A percentile compares a stretch with the other conserved stretches of the same genome.
Evolutionary conservation across 2,329 filamentous ascomycete genomes (phyloP).

Genomic region (Alternaria sp.): DNA sequence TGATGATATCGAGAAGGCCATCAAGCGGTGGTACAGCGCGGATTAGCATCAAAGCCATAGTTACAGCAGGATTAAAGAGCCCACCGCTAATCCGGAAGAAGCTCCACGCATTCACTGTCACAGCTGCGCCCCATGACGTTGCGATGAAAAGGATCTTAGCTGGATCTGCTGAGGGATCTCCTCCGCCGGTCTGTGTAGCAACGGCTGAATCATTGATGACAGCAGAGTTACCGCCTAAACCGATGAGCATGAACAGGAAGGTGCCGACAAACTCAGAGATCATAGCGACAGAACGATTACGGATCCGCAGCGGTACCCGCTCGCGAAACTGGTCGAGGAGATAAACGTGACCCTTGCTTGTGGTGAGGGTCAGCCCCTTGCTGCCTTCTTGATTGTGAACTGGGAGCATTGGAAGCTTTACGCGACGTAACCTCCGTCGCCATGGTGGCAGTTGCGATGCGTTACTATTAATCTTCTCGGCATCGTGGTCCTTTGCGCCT

Average conservation of each 20-base stretch:
- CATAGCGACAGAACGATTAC: not conserved
- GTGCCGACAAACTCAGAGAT: not conserved
- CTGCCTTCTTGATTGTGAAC: too few species aligned
- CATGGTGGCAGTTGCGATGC: too few species aligned
- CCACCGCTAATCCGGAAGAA: constrained; percentile 2
- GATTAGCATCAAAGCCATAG: not conserved
- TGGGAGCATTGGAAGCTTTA: too few species aligned
- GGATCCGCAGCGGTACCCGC: not conserved
- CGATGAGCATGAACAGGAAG: not conserved
- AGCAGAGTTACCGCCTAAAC: not conserved
- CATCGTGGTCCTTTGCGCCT: too few species aligned
- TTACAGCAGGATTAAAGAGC: not conserved
- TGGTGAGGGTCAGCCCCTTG: too few species aligned
- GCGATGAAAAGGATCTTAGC: not conserved
- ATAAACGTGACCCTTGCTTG: too few species aligned
- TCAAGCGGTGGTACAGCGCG: constrained; percentile 3
- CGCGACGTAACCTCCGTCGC: too few species aligned
- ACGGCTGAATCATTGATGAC: not conserved
- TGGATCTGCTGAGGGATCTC: constrained; percentile 1
- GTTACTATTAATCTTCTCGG: too few species aligned
- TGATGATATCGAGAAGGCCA: not conserved
- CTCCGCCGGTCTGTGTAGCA: not conserved
- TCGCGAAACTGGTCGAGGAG: too few species aligned
- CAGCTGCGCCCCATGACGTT: not conserved
- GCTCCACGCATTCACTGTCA: constrained; percentile 4